Evolutionary conservation across 2,329 filamentous ascomycete species (phyloP).

Genomic region (Sarocladium brachiariae): DNA sequence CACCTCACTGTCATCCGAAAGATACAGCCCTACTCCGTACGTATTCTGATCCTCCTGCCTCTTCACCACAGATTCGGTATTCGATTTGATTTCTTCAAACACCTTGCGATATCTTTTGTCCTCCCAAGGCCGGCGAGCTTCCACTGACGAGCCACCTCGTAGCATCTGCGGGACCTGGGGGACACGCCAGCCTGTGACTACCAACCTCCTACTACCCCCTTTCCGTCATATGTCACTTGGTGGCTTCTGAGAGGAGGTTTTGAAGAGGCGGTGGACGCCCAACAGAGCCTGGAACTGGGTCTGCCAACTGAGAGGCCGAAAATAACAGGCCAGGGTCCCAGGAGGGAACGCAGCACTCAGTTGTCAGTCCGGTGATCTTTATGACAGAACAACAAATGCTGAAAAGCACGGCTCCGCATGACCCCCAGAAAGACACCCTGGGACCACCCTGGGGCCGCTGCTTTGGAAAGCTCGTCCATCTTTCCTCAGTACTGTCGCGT

Average conservation of each 20-base stretch:
- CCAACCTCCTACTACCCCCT: not conserved
- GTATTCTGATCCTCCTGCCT: no score
- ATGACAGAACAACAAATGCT: slow-evolving; percentile 6
- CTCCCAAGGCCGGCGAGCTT: no score
- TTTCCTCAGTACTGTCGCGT: not conserved
- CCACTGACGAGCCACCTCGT: no score
- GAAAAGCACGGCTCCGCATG: slow-evolving; percentile 2
- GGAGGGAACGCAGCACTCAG: slow-evolving; percentile 3
- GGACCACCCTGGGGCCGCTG: not conserved
- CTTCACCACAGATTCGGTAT: no score
- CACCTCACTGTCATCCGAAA: not conserved
- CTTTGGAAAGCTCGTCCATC: not conserved
- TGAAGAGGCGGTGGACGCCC: slow-evolving; percentile 7
- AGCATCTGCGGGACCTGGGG: no score
- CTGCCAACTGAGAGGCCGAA: not conserved
- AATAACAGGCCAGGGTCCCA: slow-evolving; percentile 2
- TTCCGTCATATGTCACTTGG: slow-evolving; percentile 6
- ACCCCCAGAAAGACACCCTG: not conserved
- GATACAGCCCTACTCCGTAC: not conserved
- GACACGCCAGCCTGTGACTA: no score
- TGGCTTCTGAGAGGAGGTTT: not conserved
- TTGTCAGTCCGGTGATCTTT: slow-evolving; percentile 8
- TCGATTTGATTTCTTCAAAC: no score
- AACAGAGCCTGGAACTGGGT: not conserved
- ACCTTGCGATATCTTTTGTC: no score